Conservation (phyloP, 192 early-diverging fungal species). For the Endogone sp. region DNA sequence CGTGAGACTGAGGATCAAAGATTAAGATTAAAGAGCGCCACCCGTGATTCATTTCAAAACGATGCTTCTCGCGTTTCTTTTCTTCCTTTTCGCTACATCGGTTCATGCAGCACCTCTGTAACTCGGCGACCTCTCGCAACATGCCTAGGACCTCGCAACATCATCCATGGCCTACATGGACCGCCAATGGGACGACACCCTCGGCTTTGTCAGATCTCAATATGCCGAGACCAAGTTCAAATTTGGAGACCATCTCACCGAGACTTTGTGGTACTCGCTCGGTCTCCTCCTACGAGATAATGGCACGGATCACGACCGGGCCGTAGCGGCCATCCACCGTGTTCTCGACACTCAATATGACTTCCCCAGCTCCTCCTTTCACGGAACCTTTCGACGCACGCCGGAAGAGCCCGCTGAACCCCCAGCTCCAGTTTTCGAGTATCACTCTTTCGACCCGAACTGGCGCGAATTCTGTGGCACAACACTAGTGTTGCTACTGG, state of each 20-base stretch:
- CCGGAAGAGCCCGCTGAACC: neutral
- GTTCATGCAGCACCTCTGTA: too few species aligned
- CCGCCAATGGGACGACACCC: neutral
- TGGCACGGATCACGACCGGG: neutral
- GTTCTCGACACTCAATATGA: neutral
- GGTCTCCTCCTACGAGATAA: neutral
- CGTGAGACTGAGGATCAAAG: too few species aligned
- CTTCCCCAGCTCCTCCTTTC: neutral
- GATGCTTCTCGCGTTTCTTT: too few species aligned
- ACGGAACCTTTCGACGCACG: neutral
- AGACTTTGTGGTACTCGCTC: constrained; percentile 1
- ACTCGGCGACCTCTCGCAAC: neutral
- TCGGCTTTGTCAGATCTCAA: neutral
- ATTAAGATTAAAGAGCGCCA: too few species aligned
- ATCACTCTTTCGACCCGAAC: neutral
- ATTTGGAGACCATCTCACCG: neutral
- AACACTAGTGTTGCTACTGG: neutral
- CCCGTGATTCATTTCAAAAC: too few species aligned
- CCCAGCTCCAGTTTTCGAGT: neutral
- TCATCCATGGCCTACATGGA: neutral
- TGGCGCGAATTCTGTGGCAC: constrained; percentile 1
- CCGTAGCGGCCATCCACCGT: neutral
- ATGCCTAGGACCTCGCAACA: neutral
- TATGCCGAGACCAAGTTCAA: too few species aligned
- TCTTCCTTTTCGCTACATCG: too few species aligned